Conservation (phyloP, 2,329 filamentous ascomycete species). For the Zopfia rhizophila region DNA sequence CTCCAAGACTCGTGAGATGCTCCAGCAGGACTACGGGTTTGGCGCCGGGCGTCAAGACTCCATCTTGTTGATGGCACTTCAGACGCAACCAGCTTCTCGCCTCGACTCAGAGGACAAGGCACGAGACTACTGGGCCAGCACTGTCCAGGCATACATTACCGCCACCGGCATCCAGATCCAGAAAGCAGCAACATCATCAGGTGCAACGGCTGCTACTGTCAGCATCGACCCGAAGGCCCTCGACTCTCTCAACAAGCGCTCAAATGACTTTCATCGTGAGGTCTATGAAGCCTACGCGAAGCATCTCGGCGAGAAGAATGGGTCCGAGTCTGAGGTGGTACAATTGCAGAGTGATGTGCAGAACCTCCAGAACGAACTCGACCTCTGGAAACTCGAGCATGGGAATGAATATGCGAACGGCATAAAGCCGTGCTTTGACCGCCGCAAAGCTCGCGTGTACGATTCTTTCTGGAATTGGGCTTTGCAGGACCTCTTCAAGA, state of each 20-base stretch:
- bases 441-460: constrained; percentile 26
- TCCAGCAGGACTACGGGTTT: constrained; percentile 21
- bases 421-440: constrained; percentile 27
- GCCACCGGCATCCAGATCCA: constrained; percentile 19
- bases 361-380: constrained; percentile 25
- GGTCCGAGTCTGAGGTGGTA: constrained; percentile 15
- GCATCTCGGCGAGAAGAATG: constrained; percentile 21
- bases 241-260: constrained; percentile 22
- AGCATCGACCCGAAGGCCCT: constrained; percentile 22
- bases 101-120: constrained; percentile 19
- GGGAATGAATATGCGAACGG: constrained; percentile 27
- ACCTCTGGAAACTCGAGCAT: constrained; percentile 28
- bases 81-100: constrained; percentile 18
- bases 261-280: constrained; percentile 21
- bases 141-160: constrained; percentile 17
- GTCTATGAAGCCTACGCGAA: constrained; percentile 24
- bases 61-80: constrained; percentile 20
- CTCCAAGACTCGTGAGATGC: constrained; percentile 16
- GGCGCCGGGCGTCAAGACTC: constrained; percentile 22
- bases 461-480: constrained; percentile 33
- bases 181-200: constrained; percentile 13
- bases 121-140: constrained; percentile 20
- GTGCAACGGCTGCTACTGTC: constrained; percentile 15
- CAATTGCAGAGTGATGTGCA: constrained; percentile 20
- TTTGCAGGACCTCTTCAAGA: constrained; percentile 27